phyloP scores from a whole-genome alignment of 495 filamentous ascomycete species.

The Cudoniella acicularis region DNA sequence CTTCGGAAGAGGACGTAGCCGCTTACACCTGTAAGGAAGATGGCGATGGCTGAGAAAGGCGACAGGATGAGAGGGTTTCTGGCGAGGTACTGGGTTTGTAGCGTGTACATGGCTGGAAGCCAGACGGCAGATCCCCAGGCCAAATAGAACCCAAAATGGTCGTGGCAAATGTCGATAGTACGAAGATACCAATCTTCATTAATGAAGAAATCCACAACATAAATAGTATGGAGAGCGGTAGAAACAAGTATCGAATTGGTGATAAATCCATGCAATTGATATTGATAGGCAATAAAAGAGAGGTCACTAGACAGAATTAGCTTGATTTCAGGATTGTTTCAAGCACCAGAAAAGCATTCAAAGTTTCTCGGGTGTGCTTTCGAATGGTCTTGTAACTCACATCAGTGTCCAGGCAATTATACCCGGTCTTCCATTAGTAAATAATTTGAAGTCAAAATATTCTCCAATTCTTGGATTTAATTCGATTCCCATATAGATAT shows the following conservation, averaged over 20 bases:
- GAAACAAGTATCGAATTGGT: conserved; percentile 43
- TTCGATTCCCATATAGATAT: conserved; percentile 45
- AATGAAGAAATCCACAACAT: conserved; percentile 48
- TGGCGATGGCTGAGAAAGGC: conserved; percentile 20
- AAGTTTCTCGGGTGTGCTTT: conserved; percentile 1
- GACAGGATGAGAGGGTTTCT: conserved; percentile 37
- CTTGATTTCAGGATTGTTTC: no score
- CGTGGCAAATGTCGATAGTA: conserved; percentile 49
- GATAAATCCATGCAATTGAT: conserved; percentile 39
- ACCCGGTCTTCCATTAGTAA: conserved; percentile 45
- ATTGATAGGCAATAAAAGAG: conserved; percentile 44
- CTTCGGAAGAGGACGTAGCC: conserved; percentile 44
- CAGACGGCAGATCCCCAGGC: conserved; percentile 44
- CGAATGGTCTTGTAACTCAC: conserved; percentile 27
- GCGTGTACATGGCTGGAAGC: conserved; percentile 43
- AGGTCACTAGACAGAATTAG: conserved; percentile 32
- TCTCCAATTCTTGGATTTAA: conserved; percentile 45
- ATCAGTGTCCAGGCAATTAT: conserved; percentile 30
- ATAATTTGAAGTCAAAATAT: conserved; percentile 47
- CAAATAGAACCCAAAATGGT: conserved; percentile 51
- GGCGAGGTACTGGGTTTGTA: conserved; percentile 47
- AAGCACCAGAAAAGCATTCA: no score
- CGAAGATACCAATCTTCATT: conserved; percentile 49
- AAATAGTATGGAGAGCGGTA: conserved; percentile 40
- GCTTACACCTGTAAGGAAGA: conserved; percentile 33